These are phyloP conservation scores for Keithomyces neogunnii DNA, from an alignment of 2,329 filamentous ascomycete species.

Conservation along the genomic window DNA sequence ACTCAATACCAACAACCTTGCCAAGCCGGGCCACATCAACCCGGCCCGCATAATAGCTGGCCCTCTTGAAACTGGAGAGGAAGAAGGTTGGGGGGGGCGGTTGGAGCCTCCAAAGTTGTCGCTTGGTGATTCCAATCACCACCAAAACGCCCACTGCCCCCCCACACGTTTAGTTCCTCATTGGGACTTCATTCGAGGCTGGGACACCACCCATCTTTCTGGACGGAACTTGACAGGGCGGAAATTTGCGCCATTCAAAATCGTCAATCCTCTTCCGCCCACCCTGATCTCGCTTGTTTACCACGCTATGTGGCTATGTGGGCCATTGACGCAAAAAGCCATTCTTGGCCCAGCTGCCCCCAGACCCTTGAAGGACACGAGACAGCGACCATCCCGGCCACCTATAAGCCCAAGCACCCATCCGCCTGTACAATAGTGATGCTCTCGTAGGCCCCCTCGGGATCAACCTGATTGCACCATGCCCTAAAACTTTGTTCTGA, in stretches of 20 bases:
- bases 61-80: background rate
- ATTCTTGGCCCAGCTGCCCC: background rate
- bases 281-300: background rate
- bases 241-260: background rate
- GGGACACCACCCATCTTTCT: background rate
- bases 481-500: too few relatives aligned
- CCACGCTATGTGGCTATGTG: background rate
- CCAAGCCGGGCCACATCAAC: too few relatives aligned
- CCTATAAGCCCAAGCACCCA: too few relatives aligned
- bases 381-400: background rate
- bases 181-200: too few relatives aligned
- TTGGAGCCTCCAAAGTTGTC: background rate
- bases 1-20: too few relatives aligned
- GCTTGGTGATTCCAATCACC: background rate
- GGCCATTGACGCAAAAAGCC: background rate
- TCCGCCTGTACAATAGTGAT: too few relatives aligned
- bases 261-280: background rate
- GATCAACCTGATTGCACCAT: too few relatives aligned
- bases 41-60: too few relatives aligned
- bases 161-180: background rate
- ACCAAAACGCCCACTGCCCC: background rate
- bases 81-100: background rate
- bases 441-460: too few relatives aligned
- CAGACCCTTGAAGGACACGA: too few relatives aligned
- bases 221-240: background rate